Evolutionary conservation across 495 filamentous ascomycete genomes (phyloP).

Genomic region (Entonaema liquescens): DNA sequence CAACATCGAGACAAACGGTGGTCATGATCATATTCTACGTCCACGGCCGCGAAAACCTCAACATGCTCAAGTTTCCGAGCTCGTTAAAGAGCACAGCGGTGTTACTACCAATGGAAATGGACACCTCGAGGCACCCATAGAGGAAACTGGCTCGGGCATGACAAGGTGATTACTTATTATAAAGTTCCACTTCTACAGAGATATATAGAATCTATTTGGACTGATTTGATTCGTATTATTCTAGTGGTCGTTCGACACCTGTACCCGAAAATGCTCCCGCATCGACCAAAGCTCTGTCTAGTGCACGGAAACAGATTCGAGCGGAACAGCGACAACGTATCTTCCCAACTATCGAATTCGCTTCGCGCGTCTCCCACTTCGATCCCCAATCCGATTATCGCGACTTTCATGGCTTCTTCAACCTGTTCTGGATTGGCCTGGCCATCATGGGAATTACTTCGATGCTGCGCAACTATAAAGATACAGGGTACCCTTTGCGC

Average conservation of each 20-base stretch:
- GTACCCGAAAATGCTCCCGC: constrained; percentile 90
- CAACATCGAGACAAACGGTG: constrained; percentile 32
- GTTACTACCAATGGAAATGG: constrained; percentile 45
- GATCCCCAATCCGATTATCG: constrained; percentile 90
- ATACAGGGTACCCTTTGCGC: constrained; percentile 85
- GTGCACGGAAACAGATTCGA: constrained; percentile 83
- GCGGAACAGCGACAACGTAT: constrained; percentile 82
- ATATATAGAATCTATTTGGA: background rate
- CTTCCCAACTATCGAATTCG: constrained; percentile 95
- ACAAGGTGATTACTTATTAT: constrained; percentile 49
- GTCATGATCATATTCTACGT: constrained; percentile 50
- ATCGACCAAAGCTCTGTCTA: constrained; percentile 83
- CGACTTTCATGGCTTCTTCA: constrained; percentile 96
- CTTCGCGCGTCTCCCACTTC: constrained; percentile 94
- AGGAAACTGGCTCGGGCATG: constrained; percentile 46
- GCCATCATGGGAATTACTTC: constrained; percentile 97
- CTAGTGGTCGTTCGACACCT: constrained; percentile 87
- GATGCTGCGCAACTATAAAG: constrained; percentile 89
- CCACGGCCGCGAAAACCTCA: constrained; percentile 56
- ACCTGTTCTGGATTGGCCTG: constrained; percentile 95
- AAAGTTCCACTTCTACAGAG: background rate
- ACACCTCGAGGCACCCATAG: constrained; percentile 42
- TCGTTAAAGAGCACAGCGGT: constrained; percentile 44
- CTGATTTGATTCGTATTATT: constrained; percentile 7
- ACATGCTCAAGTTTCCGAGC: constrained; percentile 51